Conservation (phyloP, 1,284 basidiomycete species). For the Bondarzewia mesenterica region DNA sequence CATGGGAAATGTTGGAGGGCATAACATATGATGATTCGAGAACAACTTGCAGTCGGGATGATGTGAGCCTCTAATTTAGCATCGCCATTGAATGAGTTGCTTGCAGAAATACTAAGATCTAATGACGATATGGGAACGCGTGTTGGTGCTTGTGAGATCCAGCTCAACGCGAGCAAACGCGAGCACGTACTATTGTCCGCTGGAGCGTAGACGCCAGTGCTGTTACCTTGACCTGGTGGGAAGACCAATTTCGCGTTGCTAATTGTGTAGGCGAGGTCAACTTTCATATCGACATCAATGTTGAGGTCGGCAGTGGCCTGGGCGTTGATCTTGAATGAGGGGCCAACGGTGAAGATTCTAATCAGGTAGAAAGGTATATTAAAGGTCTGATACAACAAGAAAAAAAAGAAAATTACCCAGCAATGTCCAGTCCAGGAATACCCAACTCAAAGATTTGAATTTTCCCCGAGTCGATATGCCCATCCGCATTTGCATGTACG, state of each 20-base stretch:
- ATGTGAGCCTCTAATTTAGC: conserved; percentile 19
- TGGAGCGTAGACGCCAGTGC: conserved; percentile 15
- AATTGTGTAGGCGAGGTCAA: conserved; percentile 27
- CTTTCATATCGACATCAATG: conserved; percentile 27
- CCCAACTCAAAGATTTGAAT: conserved; percentile 27
- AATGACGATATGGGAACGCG: no score
- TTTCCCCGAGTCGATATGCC: conserved; percentile 17
- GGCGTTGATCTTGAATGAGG: conserved; percentile 24
- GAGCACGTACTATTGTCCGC: conserved; percentile 8
- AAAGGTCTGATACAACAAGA: neutral
- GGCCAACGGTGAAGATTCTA: conserved; percentile 27
- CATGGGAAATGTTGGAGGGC: neutral
- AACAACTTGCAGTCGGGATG: conserved; percentile 25
- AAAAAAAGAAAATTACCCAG: conserved; percentile 22
- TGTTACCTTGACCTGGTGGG: conserved; percentile 23
- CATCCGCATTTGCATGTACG: conserved; percentile 20
- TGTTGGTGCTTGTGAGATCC: no score
- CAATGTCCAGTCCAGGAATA: conserved; percentile 18
- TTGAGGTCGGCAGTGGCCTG: conserved; percentile 23
- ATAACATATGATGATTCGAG: neutral
- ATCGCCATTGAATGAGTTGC: conserved; percentile 26
- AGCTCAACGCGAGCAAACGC: no score
- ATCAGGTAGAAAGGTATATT: neutral
- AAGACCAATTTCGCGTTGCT: conserved; percentile 33
- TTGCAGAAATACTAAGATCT: conserved; percentile 35